Percentiles rank a stretch among this genome's conserved stretches.
Evolutionary conservation across 2,329 filamentous ascomycete species (phyloP).

Genomic region (Trichoderma harzianum): DNA sequence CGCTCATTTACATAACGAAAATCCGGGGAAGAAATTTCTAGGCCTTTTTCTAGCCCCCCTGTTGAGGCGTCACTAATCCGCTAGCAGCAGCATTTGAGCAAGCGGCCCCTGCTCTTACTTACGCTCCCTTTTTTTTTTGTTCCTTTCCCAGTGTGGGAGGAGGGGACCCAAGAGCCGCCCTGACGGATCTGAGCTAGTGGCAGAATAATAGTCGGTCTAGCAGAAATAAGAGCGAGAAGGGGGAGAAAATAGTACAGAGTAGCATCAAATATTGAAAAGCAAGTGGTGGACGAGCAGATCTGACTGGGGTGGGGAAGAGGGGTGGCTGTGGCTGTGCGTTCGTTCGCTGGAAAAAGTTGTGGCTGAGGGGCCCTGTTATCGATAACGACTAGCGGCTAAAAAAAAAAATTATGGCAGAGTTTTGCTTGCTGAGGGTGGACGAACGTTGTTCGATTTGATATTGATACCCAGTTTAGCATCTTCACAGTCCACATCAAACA

Average conservation of each 20-base stretch:
- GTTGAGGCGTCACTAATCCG: neutral
- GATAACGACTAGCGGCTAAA: slow-evolving; percentile 19
- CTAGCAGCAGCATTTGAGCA: neutral
- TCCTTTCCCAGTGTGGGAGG: neutral
- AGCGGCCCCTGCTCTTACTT: neutral
- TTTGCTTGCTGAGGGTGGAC: slow-evolving; percentile 8
- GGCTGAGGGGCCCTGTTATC: slow-evolving; percentile 1
- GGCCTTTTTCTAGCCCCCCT: neutral
- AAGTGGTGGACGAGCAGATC: neutral
- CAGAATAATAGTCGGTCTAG: neutral
- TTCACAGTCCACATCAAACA: slow-evolving; percentile 16
- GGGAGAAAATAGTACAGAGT: neutral
- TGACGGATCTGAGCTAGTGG: slow-evolving; percentile 13
- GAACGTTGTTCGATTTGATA: neutral
- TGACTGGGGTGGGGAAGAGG: neutral
- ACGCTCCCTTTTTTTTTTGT: neutral
- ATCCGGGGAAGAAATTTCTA: slow-evolving; percentile 15
- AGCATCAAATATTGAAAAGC: neutral
- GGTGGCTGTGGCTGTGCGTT: neutral
- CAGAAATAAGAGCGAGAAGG: neutral
- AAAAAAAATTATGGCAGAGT: slow-evolving; percentile 19
- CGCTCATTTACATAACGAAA: slow-evolving; percentile 10
- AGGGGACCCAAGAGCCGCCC: slow-evolving; percentile 3
- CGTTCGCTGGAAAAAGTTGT: neutral
- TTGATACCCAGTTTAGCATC: slow-evolving; percentile 10